Base-by-base conservation (phyloP, 345 rosid species). In the Heritiera littoralis region DNA sequence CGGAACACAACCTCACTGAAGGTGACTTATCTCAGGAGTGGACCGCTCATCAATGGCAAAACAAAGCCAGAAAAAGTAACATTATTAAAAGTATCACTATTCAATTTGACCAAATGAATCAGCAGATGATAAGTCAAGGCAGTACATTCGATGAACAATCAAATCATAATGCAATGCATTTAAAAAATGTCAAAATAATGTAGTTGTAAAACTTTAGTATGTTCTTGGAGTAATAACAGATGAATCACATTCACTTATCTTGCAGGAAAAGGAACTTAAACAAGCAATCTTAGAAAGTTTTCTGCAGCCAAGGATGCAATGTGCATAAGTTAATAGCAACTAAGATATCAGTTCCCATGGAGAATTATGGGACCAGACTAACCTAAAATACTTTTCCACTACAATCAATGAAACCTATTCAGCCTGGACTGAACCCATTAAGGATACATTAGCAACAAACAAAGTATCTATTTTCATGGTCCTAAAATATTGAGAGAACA, bases 1-100 rank as follows among this genome's bases (percentile, higher is more conserved):
- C 55, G 43, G 80, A 79, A 66, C 49, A 61, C 79, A 32, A 64
- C 73, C 74, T 51, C 72, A 66, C 30, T 71, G 75, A 79, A 59
- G 74, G 74, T 56, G 63, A 76, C 80, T 76, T 72, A 58, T 52
- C 49, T 63, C 61, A 8, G 59, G 60, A 48, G 43, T 68, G 48
- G 73, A 69, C 35, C 43, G 13, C 40, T 55, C 60, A n/a, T 45
- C 6, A 41, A 52, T n/a, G 35, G 73, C 71, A 76, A 43, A 48
- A 35, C 48, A 64, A 46, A 76, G 7, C 14, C 32, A 4, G 20
- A 46, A 30, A 76, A 76, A 28, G 56, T 32, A 1, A 51, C 5
- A 51, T 30, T 32, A 52, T 4, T 52, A 38, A 38, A 28, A 23
- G 8, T 23, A 48, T 10, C 1, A 32, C 9, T 7, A n/a, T 35